Evolutionary conservation across 164 flowering plant genomes (phyloP).

Genomic region (Protea cynaroides): DNA sequence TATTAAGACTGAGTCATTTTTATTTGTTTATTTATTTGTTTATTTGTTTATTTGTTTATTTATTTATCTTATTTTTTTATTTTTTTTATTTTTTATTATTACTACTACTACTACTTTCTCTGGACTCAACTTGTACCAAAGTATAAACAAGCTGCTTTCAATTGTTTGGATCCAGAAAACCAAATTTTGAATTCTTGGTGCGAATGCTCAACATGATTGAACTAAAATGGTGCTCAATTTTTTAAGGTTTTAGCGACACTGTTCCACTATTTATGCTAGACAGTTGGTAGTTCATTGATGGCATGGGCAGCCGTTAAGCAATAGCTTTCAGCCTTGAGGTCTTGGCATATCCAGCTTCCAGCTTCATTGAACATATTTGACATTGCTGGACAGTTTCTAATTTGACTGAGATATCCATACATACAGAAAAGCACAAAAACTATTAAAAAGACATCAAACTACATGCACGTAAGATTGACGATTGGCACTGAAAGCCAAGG

Average conservation of each 20-base stretch:
- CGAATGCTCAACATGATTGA: neutral
- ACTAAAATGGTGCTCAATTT: neutral
- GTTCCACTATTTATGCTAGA: too few species aligned
- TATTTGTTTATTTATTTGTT: too few species aligned
- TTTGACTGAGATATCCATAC: neutral
- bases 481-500: neutral
- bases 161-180: neutral
- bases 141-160: neutral
- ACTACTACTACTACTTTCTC: too few species aligned
- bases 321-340: neutral
- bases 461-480: neutral
- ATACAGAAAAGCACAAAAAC: neutral
- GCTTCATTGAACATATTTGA: too few species aligned
- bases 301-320: neutral
- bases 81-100: too few species aligned
- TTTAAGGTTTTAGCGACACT: neutral
- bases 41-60: too few species aligned
- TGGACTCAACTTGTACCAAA: neutral
- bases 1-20: too few species aligned
- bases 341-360: too few species aligned
- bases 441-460: neutral
- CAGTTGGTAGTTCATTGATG: neutral
- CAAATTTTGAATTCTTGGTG: neutral
- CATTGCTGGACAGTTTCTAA: too few species aligned
- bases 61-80: too few species aligned